phyloP scores from a whole-genome alignment of 2,329 filamentous ascomycete genomes.

The Trichoderma cornu-damae region DNA sequence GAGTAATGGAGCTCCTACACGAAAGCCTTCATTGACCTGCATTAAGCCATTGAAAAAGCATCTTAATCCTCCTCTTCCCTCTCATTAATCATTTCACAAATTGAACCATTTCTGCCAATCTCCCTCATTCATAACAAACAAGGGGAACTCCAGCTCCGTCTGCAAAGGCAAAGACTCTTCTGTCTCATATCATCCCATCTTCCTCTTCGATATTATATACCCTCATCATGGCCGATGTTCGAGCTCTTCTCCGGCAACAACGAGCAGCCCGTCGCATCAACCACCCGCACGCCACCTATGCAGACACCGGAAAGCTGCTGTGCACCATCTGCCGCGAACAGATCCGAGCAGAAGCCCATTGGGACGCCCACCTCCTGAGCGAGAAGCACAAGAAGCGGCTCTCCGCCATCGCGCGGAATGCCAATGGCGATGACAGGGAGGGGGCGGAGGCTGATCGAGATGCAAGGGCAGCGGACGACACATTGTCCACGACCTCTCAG shows the following conservation, averaged over 20 bases:
- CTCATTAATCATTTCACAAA: background rate
- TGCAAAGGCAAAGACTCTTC: background rate
- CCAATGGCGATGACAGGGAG: constrained; percentile 1
- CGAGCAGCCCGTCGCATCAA: constrained; percentile 67
- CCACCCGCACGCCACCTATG: constrained; percentile 64
- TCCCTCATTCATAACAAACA: background rate
- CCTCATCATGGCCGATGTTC: constrained; percentile 66
- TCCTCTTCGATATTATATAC: background rate
- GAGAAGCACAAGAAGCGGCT: constrained; percentile 36
- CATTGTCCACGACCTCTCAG: constrained; percentile 21
- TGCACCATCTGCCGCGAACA: constrained; percentile 62
- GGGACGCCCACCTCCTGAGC: constrained; percentile 57
- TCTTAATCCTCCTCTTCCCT: background rate
- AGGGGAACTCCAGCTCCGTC: background rate
- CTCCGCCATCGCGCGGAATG: constrained; percentile 17
- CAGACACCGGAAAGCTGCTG: constrained; percentile 60
- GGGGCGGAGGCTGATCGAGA: constrained; percentile 15
- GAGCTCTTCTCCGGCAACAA: constrained; percentile 72
- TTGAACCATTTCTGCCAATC: background rate
- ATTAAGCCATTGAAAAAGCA: background rate
- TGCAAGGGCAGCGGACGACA: background rate
- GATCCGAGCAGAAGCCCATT: constrained; percentile 61
- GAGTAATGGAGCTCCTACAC: background rate
- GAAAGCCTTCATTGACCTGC: background rate
- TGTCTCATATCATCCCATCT: background rate